Base-by-base conservation (phyloP, 129 eudicot species). In the Flaveria robusta region DNA sequence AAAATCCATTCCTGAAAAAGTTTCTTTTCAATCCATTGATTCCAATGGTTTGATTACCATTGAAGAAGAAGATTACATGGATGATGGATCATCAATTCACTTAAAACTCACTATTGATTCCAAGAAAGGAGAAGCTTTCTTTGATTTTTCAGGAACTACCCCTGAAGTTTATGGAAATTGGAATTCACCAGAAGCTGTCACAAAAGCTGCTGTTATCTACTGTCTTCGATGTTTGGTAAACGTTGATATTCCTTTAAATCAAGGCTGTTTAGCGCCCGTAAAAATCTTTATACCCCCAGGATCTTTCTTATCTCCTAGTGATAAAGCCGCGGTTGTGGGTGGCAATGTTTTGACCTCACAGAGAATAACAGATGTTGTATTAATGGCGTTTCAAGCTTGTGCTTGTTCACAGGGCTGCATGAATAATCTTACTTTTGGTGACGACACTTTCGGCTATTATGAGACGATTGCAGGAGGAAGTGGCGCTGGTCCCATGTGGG, bases 151-250 rank as follows among this genome's bases (percentile, higher is more conserved):
- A 1, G 96, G 97, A 46, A 91, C 97, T 14, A 87, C 96, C 83
- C 92, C 99, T 2, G 99, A 94, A 72, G 99, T 94, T 72, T 94
- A 91, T 18, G 99, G 97, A 59, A 94, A 94, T 66, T 94, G 99
- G 99, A 94, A 94, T 83, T 91, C 99, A 55, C 99, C 99, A 1
- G 96, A 91, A 82, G 97, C 99, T n/a, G 99, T 94, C 11, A 91
- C 99, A 19, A 83, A 91, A 70, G 99, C 99, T 7, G 99, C 99
- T 9, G 96, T 94, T 31, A 94, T 94, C 23, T 94, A 94, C 71
- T 94, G 99, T 69, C 85, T 94, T 4, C 92, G 99, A 2, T 91
- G 94, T 78, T 81, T 94, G 72, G 97, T 94, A 3, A 84, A 91
- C 43, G 92, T 89, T 1, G 99, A 94, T 83, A 94, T 94, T 83